Evolutionary conservation across 1,284 basidiomycete genomes (phyloP), one percentile per base, ranked within the genome.

Genomic region (Salmacisia buchloeana): DNA sequence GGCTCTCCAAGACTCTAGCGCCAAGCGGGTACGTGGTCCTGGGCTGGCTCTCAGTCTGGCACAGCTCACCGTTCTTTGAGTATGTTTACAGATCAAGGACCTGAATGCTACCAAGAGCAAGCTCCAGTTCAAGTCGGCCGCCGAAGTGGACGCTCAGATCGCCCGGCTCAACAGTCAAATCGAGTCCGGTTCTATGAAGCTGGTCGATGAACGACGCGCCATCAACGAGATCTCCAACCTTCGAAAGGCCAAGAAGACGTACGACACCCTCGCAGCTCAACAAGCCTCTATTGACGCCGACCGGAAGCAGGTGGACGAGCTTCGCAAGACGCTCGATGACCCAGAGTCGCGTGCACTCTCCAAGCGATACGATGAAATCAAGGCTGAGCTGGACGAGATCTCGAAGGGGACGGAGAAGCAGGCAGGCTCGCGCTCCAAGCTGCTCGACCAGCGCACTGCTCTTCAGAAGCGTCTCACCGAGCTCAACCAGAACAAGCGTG

Each of bases 161-260:
- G 36, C 62, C 36, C 67, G 72, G 93, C 74, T 90, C 94, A 67
- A 88, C 85, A 74, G 68, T 33, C 89, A 93, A 79, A 88, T 99
- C 65, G 94, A 97, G 78, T 89, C 90, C 9, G 96, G 94, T 25
- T 86, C 80, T 68, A 85, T 98, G 85, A 97, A 93, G 81, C 85
- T 98, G 62, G 93, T 89, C 39, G 94, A 97, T 63, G 96, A 98
- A 83, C 97, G 97, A 82, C 88, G 91, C 69, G 91, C 94, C 4
- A 84, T 99, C 23, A 85, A 87, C 72, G 94, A 98, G 76, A 96
- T 99, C 72, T 77, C 72, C 60, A 90, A 93, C 80, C 70, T 78
- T 31, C 83, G 84, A 59, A 74, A 74, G 61, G 61, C 70, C 59
- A 71, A 74, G 45, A 75, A 72, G 58, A 58, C 60, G 27, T 69